Evolutionary conservation across 805 yeast species (phyloP).

Genomic region (Isabelozyma heimii): DNA sequence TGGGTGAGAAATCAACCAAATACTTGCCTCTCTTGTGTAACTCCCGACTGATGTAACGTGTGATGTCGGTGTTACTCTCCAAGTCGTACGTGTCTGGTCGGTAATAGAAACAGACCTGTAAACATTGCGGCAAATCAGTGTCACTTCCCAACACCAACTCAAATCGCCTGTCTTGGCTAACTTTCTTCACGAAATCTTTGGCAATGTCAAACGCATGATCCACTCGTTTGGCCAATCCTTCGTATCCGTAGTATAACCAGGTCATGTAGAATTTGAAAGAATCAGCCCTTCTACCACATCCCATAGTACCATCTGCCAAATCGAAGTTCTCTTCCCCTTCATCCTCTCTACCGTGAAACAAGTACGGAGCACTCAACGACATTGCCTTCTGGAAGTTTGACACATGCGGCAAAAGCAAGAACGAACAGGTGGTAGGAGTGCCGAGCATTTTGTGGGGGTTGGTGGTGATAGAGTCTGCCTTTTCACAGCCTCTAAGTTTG

Average conservation of each 20-base stretch:
- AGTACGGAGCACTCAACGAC: slow-evolving; percentile 75
- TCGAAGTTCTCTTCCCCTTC: slow-evolving; percentile 58
- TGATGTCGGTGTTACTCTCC: slow-evolving; percentile 42
- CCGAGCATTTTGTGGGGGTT: slow-evolving; percentile 90
- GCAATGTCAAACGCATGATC: slow-evolving; percentile 72
- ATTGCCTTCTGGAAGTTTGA: slow-evolving; percentile 65
- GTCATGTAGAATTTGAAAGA: slow-evolving; percentile 73
- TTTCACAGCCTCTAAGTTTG: slow-evolving; percentile 56
- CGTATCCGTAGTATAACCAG: slow-evolving; percentile 76
- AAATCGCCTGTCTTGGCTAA: slow-evolving; percentile 44
- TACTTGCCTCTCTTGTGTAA: slow-evolving; percentile 65
- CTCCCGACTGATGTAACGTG: slow-evolving; percentile 59
- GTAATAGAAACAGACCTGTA: slow-evolving; percentile 82
- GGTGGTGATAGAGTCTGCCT: slow-evolving; percentile 73
- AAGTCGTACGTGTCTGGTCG: slow-evolving; percentile 37
- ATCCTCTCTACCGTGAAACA: slow-evolving; percentile 59
- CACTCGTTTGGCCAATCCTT: slow-evolving; percentile 63
- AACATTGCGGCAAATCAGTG: slow-evolving; percentile 64
- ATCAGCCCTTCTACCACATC: slow-evolving; percentile 86
- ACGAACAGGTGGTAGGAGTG: slow-evolving; percentile 77
- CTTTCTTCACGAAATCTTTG: slow-evolving; percentile 52
- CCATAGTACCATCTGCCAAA: slow-evolving; percentile 88
- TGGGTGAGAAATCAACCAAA: slow-evolving; percentile 77
- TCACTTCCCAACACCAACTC: slow-evolving; percentile 45
- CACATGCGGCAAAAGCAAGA: slow-evolving; percentile 69